A percentile compares a stretch with the other conserved stretches of the same genome.
phyloP scores from a whole-genome alignment of 2,329 filamentous ascomycete genomes.

The Cladosporium sp. region DNA sequence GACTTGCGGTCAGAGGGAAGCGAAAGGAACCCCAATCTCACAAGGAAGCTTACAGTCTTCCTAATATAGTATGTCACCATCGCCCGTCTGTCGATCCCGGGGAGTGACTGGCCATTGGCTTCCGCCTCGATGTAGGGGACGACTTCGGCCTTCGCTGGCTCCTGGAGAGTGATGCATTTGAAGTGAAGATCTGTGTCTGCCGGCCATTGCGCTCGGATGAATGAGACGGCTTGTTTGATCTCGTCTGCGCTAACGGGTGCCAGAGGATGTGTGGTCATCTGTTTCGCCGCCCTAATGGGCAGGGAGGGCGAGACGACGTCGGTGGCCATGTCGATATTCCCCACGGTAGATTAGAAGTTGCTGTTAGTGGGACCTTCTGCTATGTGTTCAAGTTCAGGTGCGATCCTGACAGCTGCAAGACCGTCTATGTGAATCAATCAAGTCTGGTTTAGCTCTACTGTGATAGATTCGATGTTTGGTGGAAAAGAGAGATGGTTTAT shows the following conservation, averaged over 20 bases:
- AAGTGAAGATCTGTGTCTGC: slow-evolving; percentile 51
- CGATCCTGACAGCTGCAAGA: no score
- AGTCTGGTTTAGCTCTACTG: no score
- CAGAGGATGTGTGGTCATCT: slow-evolving; percentile 46
- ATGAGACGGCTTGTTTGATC: slow-evolving; percentile 45
- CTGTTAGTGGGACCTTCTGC: not conserved
- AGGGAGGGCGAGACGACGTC: slow-evolving; percentile 17
- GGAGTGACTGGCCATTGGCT: slow-evolving; percentile 29
- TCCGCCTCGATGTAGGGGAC: slow-evolving; percentile 29
- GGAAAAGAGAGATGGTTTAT: not conserved
- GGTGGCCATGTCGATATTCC: not conserved
- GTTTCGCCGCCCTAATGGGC: slow-evolving; percentile 21
- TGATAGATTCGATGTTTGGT: no score
- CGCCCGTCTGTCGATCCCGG: slow-evolving; percentile 45
- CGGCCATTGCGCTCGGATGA: slow-evolving; percentile 52
- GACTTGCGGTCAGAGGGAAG: slow-evolving; percentile 1
- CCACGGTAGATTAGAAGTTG: no score
- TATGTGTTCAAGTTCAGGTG: no score
- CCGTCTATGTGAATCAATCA: no score
- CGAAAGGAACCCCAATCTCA: not conserved
- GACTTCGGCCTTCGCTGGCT: slow-evolving; percentile 29
- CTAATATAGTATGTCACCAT: slow-evolving; percentile 50
- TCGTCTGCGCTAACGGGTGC: slow-evolving; percentile 54
- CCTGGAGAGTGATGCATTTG: slow-evolving; percentile 54
- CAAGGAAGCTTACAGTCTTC: slow-evolving; percentile 46